phyloP scores from a whole-genome alignment of 108 stramenopile species.

The Skeletonema tropicum region DNA sequence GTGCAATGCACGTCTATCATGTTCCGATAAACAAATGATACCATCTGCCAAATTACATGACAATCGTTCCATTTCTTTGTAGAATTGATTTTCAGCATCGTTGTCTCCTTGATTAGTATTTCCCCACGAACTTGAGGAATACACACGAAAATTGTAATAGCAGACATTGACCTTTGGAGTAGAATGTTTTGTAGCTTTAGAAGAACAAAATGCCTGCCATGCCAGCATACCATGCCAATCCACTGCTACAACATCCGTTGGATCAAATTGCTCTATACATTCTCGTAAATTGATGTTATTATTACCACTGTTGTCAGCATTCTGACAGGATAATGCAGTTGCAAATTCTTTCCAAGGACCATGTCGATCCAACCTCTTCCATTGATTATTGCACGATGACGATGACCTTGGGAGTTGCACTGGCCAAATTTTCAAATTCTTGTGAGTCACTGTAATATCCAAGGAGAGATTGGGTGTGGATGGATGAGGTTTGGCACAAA shows the following conservation, averaged over 20 bases:
- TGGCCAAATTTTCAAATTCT: constrained; percentile 32
- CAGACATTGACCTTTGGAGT: neutral
- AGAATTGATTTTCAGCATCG: constrained; percentile 22
- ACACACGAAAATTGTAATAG: constrained; percentile 60
- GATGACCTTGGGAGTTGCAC: constrained; percentile 3
- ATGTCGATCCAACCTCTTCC: constrained; percentile 45
- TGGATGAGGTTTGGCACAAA: constrained; percentile 52
- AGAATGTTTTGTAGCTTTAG: neutral
- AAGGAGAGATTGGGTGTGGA: constrained; percentile 3
- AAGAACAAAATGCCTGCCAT: constrained; percentile 22
- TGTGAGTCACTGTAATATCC: neutral
- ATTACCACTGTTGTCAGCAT: too few relatives aligned
- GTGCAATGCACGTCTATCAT: constrained; percentile 25
- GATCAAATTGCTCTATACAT: constrained; percentile 2
- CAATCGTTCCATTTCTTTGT: constrained; percentile 39
- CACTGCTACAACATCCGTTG: constrained; percentile 27
- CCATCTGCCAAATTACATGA: constrained; percentile 47
- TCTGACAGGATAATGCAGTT: neutral
- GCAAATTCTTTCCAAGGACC: constrained; percentile 47
- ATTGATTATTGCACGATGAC: constrained; percentile 11
- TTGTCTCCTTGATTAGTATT: neutral
- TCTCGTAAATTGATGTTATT: too few relatives aligned
- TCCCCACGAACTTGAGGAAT: constrained; percentile 21
- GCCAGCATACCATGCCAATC: constrained; percentile 50
- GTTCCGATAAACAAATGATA: constrained; percentile 47